Conservation (phyloP, 768 basidiomycete genomes). For the Gelatoporia subvermispora region DNA sequence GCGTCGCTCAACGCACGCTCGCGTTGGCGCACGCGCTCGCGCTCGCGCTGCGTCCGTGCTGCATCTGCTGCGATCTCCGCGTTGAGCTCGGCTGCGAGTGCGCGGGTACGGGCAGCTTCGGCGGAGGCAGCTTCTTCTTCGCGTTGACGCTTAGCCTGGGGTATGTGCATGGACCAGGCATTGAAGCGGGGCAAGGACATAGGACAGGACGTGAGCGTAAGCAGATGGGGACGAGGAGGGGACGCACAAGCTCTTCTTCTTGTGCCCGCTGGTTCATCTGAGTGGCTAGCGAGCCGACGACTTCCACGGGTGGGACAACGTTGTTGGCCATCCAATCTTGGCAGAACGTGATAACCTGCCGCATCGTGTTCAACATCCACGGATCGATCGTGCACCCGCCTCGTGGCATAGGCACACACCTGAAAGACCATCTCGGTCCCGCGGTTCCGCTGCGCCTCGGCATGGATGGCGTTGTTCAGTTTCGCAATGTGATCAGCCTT, state of each 20-base stretch:
- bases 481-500: conserved; percentile 50
- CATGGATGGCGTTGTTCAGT: conserved; percentile 55
- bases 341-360: conserved; percentile 60
- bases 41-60: conserved; percentile 50
- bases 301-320: conserved; percentile 53
- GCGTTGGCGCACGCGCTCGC: conserved; percentile 50
- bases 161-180: too few relatives aligned
- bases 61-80: conserved; percentile 65
- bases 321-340: conserved; percentile 69
- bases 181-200: conserved; percentile 1
- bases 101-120: conserved; percentile 45
- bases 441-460: conserved; percentile 57
- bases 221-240: not conserved
- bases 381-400: too few relatives aligned
- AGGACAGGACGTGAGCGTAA: not conserved
- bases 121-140: conserved; percentile 53
- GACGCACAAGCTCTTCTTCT: conserved; percentile 60
- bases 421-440: conserved; percentile 80
- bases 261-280: conserved; percentile 74
- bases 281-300: conserved; percentile 64
- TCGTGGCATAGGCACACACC: conserved; percentile 46
- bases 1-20: conserved; percentile 67
- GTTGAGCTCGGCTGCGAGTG: conserved; percentile 54
- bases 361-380: not conserved
- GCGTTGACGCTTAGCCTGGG: conserved; percentile 47